A percentile compares a stretch with the other conserved stretches of the same genome.
Evolutionary conservation across 2,329 filamentous ascomycete species (phyloP).

Genomic region (Cryoendolithus antarcticus): DNA sequence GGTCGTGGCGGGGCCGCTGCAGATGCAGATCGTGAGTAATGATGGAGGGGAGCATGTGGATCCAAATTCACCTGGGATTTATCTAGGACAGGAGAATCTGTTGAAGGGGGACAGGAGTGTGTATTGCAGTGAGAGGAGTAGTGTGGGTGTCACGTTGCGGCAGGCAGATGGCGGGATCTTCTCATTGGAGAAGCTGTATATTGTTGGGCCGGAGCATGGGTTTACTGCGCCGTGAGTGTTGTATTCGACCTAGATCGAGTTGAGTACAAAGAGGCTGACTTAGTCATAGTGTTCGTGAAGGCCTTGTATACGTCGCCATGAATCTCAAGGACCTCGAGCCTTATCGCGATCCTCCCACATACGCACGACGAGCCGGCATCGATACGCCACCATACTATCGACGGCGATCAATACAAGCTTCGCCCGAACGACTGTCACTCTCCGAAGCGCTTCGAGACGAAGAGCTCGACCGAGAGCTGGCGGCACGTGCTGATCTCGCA

Average conservation of each 20-base stretch:
- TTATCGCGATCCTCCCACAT: conserved; percentile 20
- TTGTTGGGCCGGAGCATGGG: conserved; percentile 68
- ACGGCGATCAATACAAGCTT: conserved; percentile 10
- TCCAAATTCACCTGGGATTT: conserved; percentile 22
- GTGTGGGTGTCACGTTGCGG: conserved; percentile 74
- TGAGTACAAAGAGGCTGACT: conserved; percentile 1
- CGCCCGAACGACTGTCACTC: conserved; percentile 18
- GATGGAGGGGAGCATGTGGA: conserved; percentile 64
- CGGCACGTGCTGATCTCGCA: too few relatives aligned
- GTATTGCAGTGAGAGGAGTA: conserved; percentile 79
- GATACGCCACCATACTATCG: conserved; percentile 16
- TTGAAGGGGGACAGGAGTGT: conserved; percentile 70
- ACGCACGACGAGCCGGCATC: conserved; percentile 14
- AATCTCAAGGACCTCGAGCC: conserved; percentile 60
- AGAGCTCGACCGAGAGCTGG: neutral
- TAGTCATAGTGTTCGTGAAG: conserved; percentile 62
- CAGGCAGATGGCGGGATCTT: conserved; percentile 75
- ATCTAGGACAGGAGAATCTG: conserved; percentile 68
- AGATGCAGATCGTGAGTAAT: conserved; percentile 80
- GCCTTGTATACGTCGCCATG: conserved; percentile 88
- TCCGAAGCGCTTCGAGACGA: conserved; percentile 20
- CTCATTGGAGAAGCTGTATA: conserved; percentile 70
- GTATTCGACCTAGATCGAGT: neutral
- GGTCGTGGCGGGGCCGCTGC: conserved; percentile 67
- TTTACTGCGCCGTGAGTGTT: conserved; percentile 73